Evolutionary conservation across 2,329 filamentous ascomycete species (phyloP).

Genomic region (Zymoseptoria ardabiliae): DNA sequence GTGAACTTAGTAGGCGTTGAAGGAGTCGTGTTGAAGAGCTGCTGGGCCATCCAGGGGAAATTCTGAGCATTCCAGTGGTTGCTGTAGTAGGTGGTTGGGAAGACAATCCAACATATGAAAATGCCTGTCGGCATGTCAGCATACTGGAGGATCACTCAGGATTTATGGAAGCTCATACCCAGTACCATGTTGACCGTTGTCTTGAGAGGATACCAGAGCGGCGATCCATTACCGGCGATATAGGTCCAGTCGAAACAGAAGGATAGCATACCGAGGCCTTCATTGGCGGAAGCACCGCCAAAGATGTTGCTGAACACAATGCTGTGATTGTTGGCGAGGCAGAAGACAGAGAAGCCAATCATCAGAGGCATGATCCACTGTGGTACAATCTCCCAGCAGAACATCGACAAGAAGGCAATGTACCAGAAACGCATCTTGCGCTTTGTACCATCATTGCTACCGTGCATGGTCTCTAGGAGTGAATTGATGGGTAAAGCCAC

Average conservation of each 20-base stretch:
- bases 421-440: slow-evolving; percentile 38
- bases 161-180: not conserved
- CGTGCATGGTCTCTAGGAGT: slow-evolving; percentile 36
- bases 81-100: slow-evolving; percentile 37
- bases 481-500: slow-evolving; percentile 32
- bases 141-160: not conserved
- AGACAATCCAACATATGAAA: slow-evolving; percentile 9
- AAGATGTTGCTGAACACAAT: slow-evolving; percentile 44
- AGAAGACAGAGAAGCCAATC: slow-evolving; percentile 39
- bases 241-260: slow-evolving; percentile 42
- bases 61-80: slow-evolving; percentile 37
- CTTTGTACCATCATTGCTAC: slow-evolving; percentile 32
- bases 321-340: slow-evolving; percentile 38
- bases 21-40: slow-evolving; percentile 32
- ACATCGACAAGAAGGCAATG: slow-evolving; percentile 33
- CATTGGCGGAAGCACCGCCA: slow-evolving; percentile 42
- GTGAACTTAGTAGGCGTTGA: slow-evolving; percentile 33
- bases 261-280: slow-evolving; percentile 39
- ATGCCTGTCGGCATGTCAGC: not conserved
- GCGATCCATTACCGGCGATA: slow-evolving; percentile 25
- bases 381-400: slow-evolving; percentile 45
- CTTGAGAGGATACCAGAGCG: slow-evolving; percentile 6
- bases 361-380: slow-evolving; percentile 42
- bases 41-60: slow-evolving; percentile 40
- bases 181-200: slow-evolving; percentile 3